A percentile compares a stretch with the other conserved stretches of the same genome.
These are phyloP conservation scores for Escovopsis sp. DNA, from an alignment of 2,329 filamentous ascomycete genomes.

Conservation along the genomic window DNA sequence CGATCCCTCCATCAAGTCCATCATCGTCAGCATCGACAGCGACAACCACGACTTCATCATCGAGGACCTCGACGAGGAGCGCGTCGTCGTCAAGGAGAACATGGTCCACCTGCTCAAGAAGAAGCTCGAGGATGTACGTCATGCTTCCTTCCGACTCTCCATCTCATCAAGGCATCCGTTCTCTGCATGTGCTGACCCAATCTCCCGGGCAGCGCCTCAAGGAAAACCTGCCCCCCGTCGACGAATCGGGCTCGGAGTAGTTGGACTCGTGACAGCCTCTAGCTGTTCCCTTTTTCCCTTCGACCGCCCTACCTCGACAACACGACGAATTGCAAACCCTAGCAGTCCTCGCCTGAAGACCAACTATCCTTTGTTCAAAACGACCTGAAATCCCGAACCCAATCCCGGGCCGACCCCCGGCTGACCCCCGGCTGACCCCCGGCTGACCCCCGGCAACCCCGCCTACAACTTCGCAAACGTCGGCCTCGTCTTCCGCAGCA, in stretches of 20 bases:
- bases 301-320: background rate
- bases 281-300: no score
- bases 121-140: constrained; percentile 49
- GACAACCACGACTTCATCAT: constrained; percentile 60
- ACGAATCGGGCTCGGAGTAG: constrained; percentile 37
- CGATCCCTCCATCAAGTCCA: constrained; percentile 77
- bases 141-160: background rate
- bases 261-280: no score
- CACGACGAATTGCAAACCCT: no score
- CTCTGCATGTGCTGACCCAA: constrained; percentile 1
- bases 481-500: constrained; percentile 62
- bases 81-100: constrained; percentile 58
- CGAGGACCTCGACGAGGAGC: constrained; percentile 64
- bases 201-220: constrained; percentile 26
- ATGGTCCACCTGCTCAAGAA: constrained; percentile 54
- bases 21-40: constrained; percentile 63
- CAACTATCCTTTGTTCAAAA: no score
- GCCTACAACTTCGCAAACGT: constrained; percentile 68
- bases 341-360: no score
- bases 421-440: no score
- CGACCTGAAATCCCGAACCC: no score
- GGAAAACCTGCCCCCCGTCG: constrained; percentile 34
- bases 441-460: no score
- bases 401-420: no score
- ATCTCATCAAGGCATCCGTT: background rate